Evolutionary conservation across 1,284 basidiomycete genomes (phyloP).

Genomic region (Apiotrichum montevideense): DNA sequence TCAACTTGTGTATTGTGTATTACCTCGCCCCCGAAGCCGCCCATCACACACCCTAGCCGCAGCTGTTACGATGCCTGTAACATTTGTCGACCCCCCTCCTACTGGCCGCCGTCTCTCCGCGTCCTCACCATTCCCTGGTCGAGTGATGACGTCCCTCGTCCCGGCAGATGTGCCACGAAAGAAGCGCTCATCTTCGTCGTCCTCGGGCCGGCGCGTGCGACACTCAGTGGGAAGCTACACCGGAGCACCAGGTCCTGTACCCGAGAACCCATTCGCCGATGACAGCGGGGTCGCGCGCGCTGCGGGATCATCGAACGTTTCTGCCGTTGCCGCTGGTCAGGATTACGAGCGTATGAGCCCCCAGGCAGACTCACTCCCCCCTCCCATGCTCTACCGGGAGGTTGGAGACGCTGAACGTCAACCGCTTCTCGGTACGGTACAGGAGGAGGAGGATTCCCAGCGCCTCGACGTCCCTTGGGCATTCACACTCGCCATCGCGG

Average conservation of each 20-base stretch:
- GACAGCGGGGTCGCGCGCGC: background rate
- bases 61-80: conserved; percentile 10
- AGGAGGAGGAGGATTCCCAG: conserved; percentile 17
- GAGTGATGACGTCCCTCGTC: conserved; percentile 9
- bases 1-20: background rate
- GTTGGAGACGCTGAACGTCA: conserved; percentile 44
- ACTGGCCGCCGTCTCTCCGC: conserved; percentile 7
- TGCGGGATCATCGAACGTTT: background rate
- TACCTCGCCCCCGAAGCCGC: background rate
- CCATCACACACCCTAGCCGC: background rate
- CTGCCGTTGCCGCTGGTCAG: background rate
- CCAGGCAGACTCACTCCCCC: background rate
- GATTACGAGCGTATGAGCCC: conserved; percentile 3
- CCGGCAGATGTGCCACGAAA: conserved; percentile 8
- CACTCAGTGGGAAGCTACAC: background rate
- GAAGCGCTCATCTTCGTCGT: background rate
- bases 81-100: conserved; percentile 8
- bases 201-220: background rate
- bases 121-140: conserved; percentile 11
- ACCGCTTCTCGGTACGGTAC: conserved; percentile 42
- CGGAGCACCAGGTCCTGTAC: background rate
- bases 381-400: background rate
- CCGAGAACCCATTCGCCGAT: conserved; percentile 2
- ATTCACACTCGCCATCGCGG: background rate
- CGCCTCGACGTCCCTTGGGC: background rate